phyloP scores from a whole-genome alignment of 371 early-diverging fungal genomes.

The Mucor mucedo region DNA sequence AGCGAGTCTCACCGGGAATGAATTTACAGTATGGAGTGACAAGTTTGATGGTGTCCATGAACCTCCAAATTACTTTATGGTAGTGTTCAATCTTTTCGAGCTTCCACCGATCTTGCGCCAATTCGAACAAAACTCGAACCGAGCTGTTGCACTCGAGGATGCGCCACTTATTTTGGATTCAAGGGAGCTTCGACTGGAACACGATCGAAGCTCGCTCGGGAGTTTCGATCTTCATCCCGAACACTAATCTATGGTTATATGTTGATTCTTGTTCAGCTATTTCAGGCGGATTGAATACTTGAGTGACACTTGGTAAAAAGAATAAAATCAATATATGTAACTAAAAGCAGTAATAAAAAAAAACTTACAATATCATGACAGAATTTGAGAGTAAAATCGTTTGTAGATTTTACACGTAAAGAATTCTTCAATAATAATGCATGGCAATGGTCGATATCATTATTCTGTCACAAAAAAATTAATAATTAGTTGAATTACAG shows the following conservation, averaged over 20 bases:
- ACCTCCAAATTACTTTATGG: constrained; percentile 16
- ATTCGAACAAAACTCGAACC: too few species aligned
- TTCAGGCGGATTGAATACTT: constrained; percentile 15
- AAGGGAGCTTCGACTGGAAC: too few species aligned
- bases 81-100: too few species aligned
- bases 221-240: too few species aligned
- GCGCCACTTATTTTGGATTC: too few species aligned
- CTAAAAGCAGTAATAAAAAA: constrained; percentile 6
- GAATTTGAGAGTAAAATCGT: constrained; percentile 18
- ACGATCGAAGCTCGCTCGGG: too few species aligned
- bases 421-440: constrained; percentile 10
- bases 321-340: constrained; percentile 17
- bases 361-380: constrained; percentile 25
- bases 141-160: too few species aligned
- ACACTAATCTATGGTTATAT: constrained; percentile 8
- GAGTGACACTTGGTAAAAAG: constrained; percentile 14
- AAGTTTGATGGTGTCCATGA: constrained; percentile 10
- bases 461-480: constrained; percentile 1
- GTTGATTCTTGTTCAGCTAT: constrained; percentile 14
- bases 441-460: constrained; percentile 8
- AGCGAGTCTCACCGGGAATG: constrained; percentile 29
- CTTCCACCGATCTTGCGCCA: too few species aligned
- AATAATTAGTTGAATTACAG: constrained; percentile 2
- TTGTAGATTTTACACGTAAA: constrained; percentile 11
- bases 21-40: constrained; percentile 21